Percentiles rank a stretch among this genome's conserved stretches.
phyloP scores from a whole-genome alignment of 2,329 filamentous ascomycete species.

The Colletotrichum spaethianum region DNA sequence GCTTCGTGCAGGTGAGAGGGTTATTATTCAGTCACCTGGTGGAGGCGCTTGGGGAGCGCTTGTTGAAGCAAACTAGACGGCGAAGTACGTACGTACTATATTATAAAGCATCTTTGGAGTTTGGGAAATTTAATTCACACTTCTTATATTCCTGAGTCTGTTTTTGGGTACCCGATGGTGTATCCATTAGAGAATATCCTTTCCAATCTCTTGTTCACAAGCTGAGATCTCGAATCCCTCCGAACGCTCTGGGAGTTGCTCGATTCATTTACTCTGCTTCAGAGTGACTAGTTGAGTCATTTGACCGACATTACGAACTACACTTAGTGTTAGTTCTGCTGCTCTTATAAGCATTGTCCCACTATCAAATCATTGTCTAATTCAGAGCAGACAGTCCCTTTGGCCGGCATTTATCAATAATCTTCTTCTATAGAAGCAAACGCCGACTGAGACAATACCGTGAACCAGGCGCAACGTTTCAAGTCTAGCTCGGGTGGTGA shows the following conservation, averaged over 20 bases:
- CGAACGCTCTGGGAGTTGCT: no score
- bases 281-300: no score
- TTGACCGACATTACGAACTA: no score
- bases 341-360: not conserved
- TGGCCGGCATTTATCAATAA: not conserved
- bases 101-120: not conserved
- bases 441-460: not conserved
- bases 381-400: not conserved
- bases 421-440: not conserved
- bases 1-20: conserved; percentile 34
- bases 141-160: not conserved
- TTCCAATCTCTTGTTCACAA: no score
- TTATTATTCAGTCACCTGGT: conserved; percentile 41
- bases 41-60: conserved; percentile 38
- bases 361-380: not conserved
- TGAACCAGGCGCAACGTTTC: not conserved
- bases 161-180: not conserved
- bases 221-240: no score
- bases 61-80: conserved; percentile 6
- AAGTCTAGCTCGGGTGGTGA: not conserved
- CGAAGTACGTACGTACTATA: not conserved
- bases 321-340: no score
- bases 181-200: no score
- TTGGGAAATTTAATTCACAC: not conserved
- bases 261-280: not conserved